A percentile compares a stretch with the other conserved stretches of the same genome.
Conservation (phyloP, 441 rosid species). For the Capsella rubella region DNA sequence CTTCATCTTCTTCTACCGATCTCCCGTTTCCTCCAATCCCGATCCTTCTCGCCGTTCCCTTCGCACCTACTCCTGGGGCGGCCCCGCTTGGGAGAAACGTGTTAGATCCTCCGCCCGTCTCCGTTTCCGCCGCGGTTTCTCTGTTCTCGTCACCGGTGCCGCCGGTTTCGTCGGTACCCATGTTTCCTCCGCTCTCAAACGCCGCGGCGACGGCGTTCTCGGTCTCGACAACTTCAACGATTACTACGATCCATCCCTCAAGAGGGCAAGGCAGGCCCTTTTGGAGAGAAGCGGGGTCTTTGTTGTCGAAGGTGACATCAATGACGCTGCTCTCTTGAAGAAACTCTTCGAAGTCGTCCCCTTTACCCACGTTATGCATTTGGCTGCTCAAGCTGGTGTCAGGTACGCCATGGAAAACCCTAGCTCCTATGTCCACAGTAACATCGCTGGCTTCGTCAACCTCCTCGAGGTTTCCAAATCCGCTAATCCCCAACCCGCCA, state of each 20-base stretch:
- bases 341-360: constrained; percentile 83
- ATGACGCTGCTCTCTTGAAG: constrained; percentile 78
- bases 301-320: constrained; percentile 90
- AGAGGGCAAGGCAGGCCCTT: constrained; percentile 86
- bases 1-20: constrained; percentile 82
- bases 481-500: constrained; percentile 86
- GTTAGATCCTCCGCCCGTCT: constrained; percentile 78
- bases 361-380: constrained; percentile 95
- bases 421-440: constrained; percentile 89
- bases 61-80: constrained; percentile 77
- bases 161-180: constrained; percentile 98
- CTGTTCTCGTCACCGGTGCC: constrained; percentile 96
- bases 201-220: constrained; percentile 93
- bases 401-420: constrained; percentile 99
- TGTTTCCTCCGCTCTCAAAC: constrained; percentile 82
- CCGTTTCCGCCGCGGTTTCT: constrained; percentile 73
- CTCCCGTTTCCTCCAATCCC: constrained; percentile 61
- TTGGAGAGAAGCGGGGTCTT: constrained; percentile 78
- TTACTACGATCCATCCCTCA: constrained; percentile 88
- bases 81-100: constrained; percentile 83
- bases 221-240: constrained; percentile 94
- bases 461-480: constrained; percentile 87
- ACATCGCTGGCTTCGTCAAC: constrained; percentile 92
- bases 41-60: constrained; percentile 87
- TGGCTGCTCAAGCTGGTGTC: constrained; percentile 99